phyloP scores from a whole-genome alignment of 2,329 filamentous ascomycete species.

The Apiospora pterosperma region DNA sequence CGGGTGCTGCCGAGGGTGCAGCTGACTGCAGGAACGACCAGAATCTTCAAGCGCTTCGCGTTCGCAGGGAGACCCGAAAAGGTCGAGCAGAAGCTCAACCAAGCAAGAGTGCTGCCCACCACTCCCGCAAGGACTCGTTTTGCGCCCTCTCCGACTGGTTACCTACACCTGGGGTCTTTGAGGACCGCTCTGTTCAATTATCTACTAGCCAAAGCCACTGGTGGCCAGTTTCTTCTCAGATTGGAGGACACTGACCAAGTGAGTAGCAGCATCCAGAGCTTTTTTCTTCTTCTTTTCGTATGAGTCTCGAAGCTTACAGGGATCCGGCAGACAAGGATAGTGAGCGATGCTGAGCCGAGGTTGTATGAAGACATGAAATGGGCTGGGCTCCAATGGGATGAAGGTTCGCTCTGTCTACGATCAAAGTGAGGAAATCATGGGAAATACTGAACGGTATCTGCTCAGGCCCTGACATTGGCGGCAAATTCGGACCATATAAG shows the following conservation, averaged over 20 bases:
- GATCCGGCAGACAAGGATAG: slow-evolving; percentile 65
- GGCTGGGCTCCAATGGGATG: slow-evolving; percentile 90
- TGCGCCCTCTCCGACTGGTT: slow-evolving; percentile 92
- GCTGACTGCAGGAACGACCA: not conserved
- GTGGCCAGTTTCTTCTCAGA: slow-evolving; percentile 84
- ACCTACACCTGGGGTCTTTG: slow-evolving; percentile 86
- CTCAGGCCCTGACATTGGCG: slow-evolving; percentile 73
- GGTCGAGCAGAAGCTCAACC: not conserved
- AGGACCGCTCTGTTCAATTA: slow-evolving; percentile 96
- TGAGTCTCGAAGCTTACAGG: not conserved
- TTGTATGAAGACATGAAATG: slow-evolving; percentile 80
- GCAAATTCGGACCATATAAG: slow-evolving; percentile 80
- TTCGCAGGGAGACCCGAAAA: slow-evolving; percentile 21
- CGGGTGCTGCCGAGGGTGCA: not conserved
- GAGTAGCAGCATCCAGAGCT: slow-evolving; percentile 20
- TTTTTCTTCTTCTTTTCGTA: not conserved
- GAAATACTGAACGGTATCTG: slow-evolving; percentile 13
- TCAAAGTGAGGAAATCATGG: not conserved
- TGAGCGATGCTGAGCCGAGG: slow-evolving; percentile 73
- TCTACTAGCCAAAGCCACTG: slow-evolving; percentile 80
- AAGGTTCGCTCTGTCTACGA: slow-evolving; percentile 51
- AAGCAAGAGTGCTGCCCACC: not conserved
- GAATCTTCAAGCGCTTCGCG: slow-evolving; percentile 20
- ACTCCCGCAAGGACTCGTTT: slow-evolving; percentile 75
- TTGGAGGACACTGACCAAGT: slow-evolving; percentile 96